These are phyloP conservation scores for Niveomyces coronatus DNA, from an alignment of 2,329 filamentous ascomycete genomes.

Conservation along the genomic window DNA sequence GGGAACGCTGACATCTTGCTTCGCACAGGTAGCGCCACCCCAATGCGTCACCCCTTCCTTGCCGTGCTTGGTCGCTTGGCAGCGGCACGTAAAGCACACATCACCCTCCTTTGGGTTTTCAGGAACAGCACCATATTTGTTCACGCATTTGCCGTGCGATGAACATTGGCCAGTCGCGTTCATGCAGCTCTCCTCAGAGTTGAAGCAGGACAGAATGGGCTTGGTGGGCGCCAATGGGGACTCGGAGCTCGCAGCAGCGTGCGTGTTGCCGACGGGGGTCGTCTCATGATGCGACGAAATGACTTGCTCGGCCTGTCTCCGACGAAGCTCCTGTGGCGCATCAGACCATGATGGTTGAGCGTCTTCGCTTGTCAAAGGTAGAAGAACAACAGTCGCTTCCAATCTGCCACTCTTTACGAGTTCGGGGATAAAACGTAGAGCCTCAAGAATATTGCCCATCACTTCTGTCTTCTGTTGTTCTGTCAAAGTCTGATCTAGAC, in stretches of 20 bases:
- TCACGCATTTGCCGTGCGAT: constrained; percentile 65
- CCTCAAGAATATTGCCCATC: constrained; percentile 25
- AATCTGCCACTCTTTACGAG: constrained; percentile 39
- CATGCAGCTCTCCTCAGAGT: constrained; percentile 56
- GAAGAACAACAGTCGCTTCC: constrained; percentile 46
- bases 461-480: constrained; percentile 23
- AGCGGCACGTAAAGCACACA: constrained; percentile 71
- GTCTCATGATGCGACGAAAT: constrained; percentile 27
- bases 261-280: constrained; percentile 15
- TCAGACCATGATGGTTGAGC: constrained; percentile 31
- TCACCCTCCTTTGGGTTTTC: constrained; percentile 18
- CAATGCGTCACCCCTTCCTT: constrained; percentile 58
- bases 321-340: constrained; percentile 32
- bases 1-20: constrained; percentile 77
- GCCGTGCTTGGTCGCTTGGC: constrained; percentile 48
- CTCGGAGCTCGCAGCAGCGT: constrained; percentile 17
- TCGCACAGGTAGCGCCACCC: constrained; percentile 81
- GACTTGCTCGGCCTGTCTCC: constrained; percentile 38
- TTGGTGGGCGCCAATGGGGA: constrained; percentile 26
- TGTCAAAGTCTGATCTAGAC: not conserved
- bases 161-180: constrained; percentile 68
- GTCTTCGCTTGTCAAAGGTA: constrained; percentile 35
- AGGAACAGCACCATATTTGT: constrained; percentile 41
- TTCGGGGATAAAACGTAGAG: constrained; percentile 33
- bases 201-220: constrained; percentile 63